Evolutionary conservation across 1,139 yeast species (phyloP).

Genomic region (Zygosaccharomyces sapae): DNA sequence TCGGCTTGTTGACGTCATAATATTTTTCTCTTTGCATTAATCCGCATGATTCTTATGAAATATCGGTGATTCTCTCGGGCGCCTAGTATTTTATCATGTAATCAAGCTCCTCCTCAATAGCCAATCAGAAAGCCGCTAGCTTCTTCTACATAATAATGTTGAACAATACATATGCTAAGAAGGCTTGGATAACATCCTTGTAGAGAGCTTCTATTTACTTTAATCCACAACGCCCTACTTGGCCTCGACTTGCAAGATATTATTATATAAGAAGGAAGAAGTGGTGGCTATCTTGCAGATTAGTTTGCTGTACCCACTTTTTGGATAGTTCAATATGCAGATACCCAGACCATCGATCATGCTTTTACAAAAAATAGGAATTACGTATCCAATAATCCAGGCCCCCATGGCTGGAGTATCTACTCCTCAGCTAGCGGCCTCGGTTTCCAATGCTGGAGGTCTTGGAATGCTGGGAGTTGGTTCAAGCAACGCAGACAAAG

Average conservation of each 20-base stretch:
- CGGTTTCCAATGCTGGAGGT: slow-evolving; percentile 42
- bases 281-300: not conserved
- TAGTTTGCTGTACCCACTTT: too few relatives aligned
- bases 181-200: not conserved
- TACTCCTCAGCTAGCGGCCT: slow-evolving; percentile 42
- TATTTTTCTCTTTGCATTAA: not conserved
- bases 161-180: not conserved
- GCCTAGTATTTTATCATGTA: not conserved
- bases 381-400: slow-evolving; percentile 44
- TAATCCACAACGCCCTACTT: too few relatives aligned
- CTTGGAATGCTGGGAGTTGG: slow-evolving; percentile 43
- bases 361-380: slow-evolving; percentile 17
- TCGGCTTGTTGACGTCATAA: not conserved
- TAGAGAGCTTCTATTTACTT: too few relatives aligned
- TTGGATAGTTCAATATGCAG: not conserved
- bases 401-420: slow-evolving; percentile 55
- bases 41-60: not conserved
- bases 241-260: too few relatives aligned
- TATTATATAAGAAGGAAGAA: not conserved
- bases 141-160: not conserved
- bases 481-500: slow-evolving; percentile 37
- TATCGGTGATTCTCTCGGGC: not conserved
- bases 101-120: not conserved
- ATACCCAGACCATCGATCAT: not conserved
- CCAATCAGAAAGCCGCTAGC: not conserved